Evolutionary conservation across 129 eudicot species (phyloP), one percentile per base, ranked within the genome.

Genomic region (Glebionis coronaria): DNA sequence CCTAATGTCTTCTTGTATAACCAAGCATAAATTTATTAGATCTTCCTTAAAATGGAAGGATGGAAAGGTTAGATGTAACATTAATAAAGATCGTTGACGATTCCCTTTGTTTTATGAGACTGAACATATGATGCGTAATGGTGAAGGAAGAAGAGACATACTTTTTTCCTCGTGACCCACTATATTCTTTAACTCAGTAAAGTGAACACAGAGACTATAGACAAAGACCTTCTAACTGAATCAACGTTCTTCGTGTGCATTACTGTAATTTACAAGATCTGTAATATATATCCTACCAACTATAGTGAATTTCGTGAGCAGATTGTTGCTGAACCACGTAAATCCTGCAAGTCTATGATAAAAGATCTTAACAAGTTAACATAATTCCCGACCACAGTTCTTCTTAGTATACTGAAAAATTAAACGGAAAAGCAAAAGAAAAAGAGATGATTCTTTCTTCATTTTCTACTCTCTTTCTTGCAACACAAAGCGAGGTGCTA

Each of bases 401-500:
- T 50, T 16, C 61, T 23, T 67, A 67, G 29, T 12, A 50, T 51
- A 51, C 15, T 28, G 45, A 44, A 15, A 57, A 6, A 18, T n/a
- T 25, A 57, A 74, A 46, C 40, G 10, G 10, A 9, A 74, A 74
- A 47, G 73, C 38, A 35, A 75, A 75, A 75, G 79, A 60, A 38
- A 67, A 50, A 25, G 50, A 59, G 23, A 75, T 25, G 61, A 75
- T 75, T 75, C 69, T 60, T 75, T 75, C 57, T 75, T 40, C 77
- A 65, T 44, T 73, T 53, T 73, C 56, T 52, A 40, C 64, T 45
- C 47, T 55, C 21, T 63, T 64, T 63, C 57, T 52, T 52, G 64
- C 29, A 44, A 59, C 75, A 15, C 54, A 56, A 44, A 58, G 29
- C 21, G 49, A 47, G 59, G 64, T 53, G 31, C 40, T 50, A 61